Base-by-base conservation (phyloP, 345 rosid species). In the Mercurialis annua region DNA sequence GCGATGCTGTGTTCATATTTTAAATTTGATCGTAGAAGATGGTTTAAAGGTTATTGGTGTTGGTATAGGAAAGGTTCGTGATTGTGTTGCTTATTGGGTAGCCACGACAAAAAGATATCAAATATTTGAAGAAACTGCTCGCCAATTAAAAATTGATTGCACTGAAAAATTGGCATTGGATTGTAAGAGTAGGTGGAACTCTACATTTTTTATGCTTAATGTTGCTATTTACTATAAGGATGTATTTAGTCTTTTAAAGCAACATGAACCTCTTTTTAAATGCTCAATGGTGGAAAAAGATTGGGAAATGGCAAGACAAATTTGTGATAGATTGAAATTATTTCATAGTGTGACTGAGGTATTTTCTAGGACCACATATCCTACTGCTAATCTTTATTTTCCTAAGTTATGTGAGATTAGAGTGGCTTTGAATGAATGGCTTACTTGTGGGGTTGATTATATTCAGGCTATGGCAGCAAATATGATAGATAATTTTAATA, bases 191-290 rank as follows among this genome's bases (percentile, higher is more conserved):
- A n/a, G n/a, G n/a, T n/a, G n/a, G n/a, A n/a, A n/a, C n/a, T n/a
- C n/a, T n/a, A 44, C 68, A 1, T 78, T 42, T 26, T n/a, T 40
- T 0, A 78, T 78, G 71, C 64, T 74, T 58, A 15, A 26, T 2
- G 26, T 48, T 20, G 60, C 59, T 20, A 10, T 75, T 2, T 0
- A 6, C 0, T 68, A 60, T 14, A 67, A 42, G 12, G 30, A 65
- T 26, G 72, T 54, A 5, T 68, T 75, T 51, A 1, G 6, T 29
- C 6, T 34, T 12, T 48, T 64, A 16, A 40, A 53, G 18, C 24
- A 36, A 31, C 2, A 16, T 1, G 44, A 59, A 2, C 0, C 34
- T 16, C 57, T 42, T 0, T 64, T 47, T 30, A 40, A 36, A 16
- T 10, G 20, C 26, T 27, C 15, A 10, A 66, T 73, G 30, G n/a